Evolutionary conservation across 345 rosid species (phyloP), one percentile per base, ranked within the genome.

Genomic region (Pistacia vera): DNA sequence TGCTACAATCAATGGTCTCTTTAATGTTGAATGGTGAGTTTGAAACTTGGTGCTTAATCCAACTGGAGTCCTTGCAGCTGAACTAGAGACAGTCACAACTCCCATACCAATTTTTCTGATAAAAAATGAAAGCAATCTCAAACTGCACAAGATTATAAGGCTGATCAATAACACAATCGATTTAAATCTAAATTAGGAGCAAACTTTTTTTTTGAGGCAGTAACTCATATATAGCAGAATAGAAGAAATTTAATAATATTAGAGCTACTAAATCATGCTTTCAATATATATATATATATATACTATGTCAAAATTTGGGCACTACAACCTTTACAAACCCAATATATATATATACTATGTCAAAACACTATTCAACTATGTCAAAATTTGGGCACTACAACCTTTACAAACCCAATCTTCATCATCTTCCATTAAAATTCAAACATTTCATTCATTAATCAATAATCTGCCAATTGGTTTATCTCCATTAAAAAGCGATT

Each of bases 51-150:
- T 70, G 83, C 84, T 74, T 51, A 89, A 81, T 71, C 98, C 90
- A 20, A 93, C 56, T 20, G 92, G 89, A 10, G 95, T 83, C 73
- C 90, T 83, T 36, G 97, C 85, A 74, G 93, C 93, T 70, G 99
- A 88, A 83, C 93, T 95, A 78, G 98, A 92, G 69, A 92, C 78
- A 69, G 88, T 85, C 70, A 95, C 89, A 79, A 92, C 95, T 90
- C 93, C 99, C 99, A 95, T 95, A 59, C 83, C 92, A 75, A 85
- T 66, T 65, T 69, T 25, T 58, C 68, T 1, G 13, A 12, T 28
- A 44, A 52, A 72, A 66, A 49, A 4, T 11, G 16, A 33, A 11
- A 44, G 66, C 7, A 14, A n/a, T 62, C 80, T 59, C 79, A 14
- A 64, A 48, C 78, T 35, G 54, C 63, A 61, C 55, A 81, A 55